A percentile compares a stretch with the other conserved stretches of the same genome.
Evolutionary conservation across 2,329 filamentous ascomycete genomes (phyloP).

Genomic region (Diatrype stigma): DNA sequence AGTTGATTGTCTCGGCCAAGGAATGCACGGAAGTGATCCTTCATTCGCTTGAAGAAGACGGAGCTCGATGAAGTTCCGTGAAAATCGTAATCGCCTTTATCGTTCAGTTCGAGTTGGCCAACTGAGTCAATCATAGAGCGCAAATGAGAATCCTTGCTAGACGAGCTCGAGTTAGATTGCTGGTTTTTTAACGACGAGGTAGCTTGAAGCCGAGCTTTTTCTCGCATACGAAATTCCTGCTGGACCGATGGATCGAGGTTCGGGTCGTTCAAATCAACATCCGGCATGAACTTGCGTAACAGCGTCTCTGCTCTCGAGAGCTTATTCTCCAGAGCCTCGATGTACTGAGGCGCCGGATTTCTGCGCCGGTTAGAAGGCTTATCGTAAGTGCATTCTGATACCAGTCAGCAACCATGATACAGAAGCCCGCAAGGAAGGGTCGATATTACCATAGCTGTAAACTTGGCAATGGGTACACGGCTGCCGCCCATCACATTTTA

Average conservation of each 20-base stretch:
- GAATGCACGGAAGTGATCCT: conserved; percentile 78
- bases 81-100: conserved; percentile 90
- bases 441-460: conserved; percentile 84
- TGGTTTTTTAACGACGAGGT: conserved; percentile 37
- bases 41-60: conserved; percentile 82
- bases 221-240: conserved; percentile 59
- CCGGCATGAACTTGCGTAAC: conserved; percentile 74
- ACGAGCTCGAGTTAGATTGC: conserved; percentile 20
- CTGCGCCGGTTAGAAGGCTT: conserved; percentile 88
- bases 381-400: conserved; percentile 85
- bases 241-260: conserved; percentile 73
- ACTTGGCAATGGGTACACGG: conserved; percentile 95
- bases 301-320: conserved; percentile 79
- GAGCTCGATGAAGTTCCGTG: conserved; percentile 89
- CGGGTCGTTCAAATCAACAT: conserved; percentile 80
- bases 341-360: conserved; percentile 88
- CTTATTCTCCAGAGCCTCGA: conserved; percentile 80
- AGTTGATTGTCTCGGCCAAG: conserved; percentile 61
- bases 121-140: conserved; percentile 94
- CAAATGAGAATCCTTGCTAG: conserved; percentile 61
- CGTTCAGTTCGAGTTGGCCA: conserved; percentile 85
- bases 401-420: conserved; percentile 13
- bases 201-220: conserved; percentile 45
- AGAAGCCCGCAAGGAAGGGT: conserved; percentile 3
- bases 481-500: conserved; percentile 83